Conservation (phyloP, 768 basidiomycete species). For the Amylocystis lapponica region DNA sequence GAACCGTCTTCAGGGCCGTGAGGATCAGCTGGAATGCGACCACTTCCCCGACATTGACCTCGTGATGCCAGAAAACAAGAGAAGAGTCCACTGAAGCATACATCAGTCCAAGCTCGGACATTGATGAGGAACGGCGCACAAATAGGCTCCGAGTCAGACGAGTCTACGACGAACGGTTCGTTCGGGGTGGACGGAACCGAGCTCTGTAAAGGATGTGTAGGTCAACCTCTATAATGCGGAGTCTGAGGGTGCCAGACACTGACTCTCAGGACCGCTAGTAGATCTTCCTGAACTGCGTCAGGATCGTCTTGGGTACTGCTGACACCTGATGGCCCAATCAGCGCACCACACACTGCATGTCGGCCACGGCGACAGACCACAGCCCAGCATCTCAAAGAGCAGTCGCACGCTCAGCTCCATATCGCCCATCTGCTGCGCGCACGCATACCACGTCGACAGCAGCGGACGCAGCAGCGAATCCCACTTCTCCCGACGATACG, state of each 20-base stretch:
- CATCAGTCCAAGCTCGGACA: too few relatives aligned
- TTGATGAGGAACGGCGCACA: conserved; percentile 37
- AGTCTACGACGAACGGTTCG: conserved; percentile 52
- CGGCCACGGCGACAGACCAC: conserved; percentile 43
- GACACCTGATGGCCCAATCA: conserved; percentile 21
- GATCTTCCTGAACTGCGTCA: conserved; percentile 55
- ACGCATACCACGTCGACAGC: conserved; percentile 75
- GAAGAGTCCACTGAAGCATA: conserved; percentile 52
- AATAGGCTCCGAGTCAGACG: conserved; percentile 57
- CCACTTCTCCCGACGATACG: conserved; percentile 87
- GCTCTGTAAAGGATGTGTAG: conserved; percentile 39
- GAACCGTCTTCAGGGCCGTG: conserved; percentile 40
- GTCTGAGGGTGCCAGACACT: conserved; percentile 3
- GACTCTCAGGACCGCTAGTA: conserved; percentile 71
- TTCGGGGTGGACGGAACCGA: conserved; percentile 60
- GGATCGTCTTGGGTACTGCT: conserved; percentile 40
- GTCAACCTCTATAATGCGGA: neutral
- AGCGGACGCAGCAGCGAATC: conserved; percentile 65
- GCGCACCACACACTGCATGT: neutral
- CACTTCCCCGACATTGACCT: conserved; percentile 52
- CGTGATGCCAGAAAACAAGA: conserved; percentile 66
- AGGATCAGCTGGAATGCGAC: conserved; percentile 75
- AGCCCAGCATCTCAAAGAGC: conserved; percentile 78
- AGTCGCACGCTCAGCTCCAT: conserved; percentile 70
- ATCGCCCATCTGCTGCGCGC: conserved; percentile 72